Base-by-base conservation (phyloP, 2,329 filamentous ascomycete genomes). In the Claviceps capensis region DNA sequence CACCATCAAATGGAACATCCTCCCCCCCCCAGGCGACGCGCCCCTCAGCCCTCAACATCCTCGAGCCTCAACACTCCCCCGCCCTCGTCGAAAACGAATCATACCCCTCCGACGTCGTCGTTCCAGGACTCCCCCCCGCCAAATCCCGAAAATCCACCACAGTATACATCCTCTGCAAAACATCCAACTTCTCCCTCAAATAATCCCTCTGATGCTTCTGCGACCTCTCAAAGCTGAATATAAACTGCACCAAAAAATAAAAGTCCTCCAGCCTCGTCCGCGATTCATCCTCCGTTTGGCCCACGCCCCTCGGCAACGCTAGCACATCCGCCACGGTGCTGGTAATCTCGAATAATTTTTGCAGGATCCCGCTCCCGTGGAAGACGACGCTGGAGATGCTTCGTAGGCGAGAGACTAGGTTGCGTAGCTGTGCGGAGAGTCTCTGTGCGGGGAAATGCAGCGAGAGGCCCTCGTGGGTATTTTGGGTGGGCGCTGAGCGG, bases 311-410 rank as follows among this genome's bases (percentile, higher is more conserved):
- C 0, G 74, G 73, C 14, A 79, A 64, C 45, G 76, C 73, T 22
- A 80, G 68, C 2, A 81, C 77, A 56, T 81, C 77, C 8, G 77
- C 76, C 46, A 81, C 76, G 2, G 76, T 79, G 59, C 76, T 78
- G 0, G 76, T 75, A 54, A 81, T 77, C 58, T 81, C 78, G 52
- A 81, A 78, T 4, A 81, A 66, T 59, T 81, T 81, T 54, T 78
- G 73, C 50, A 79, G 65, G 51, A 81, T 77, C 22, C 74, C 74
- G 40, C 69, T 75, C 7, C 78, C 77, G 56, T 81, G 76, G 4
- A 77, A 72, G 30, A 72, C 72, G 53, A 81, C 72, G 50, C 72
- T 73, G 40, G 65, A 62, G 17, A 66, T 61, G 52, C 62, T 69
- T 5, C 63, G 60, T 1, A 71, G 57, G 2, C 62, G 62, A 45